Base-by-base conservation (phyloP, 2,329 filamentous ascomycete genomes). In the Dactylellina leptospora region DNA sequence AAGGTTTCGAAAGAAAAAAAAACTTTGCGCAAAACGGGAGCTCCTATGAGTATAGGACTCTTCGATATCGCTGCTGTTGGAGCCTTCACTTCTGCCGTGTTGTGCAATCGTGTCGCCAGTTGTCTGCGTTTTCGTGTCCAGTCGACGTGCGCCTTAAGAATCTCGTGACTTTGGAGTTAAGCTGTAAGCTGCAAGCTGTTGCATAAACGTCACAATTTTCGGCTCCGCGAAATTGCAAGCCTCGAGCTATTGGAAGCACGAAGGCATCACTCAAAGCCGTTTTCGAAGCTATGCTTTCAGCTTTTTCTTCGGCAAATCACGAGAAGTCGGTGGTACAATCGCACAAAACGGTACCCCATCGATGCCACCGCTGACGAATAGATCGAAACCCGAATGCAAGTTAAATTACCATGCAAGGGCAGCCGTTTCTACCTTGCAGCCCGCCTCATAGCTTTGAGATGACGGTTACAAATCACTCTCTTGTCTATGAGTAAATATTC, bases 101-200 rank as follows among this genome's bases (percentile, higher is more conserved):
- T 59, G 60, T 20, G 61, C 42, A 30, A 28, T 71, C 66, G 66
- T 71, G 66, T 62, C 51, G 38, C 58, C 36, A 58, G 36, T 61
- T 27, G 40, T 48, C 28, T 40, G 30, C 38, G 20, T 54, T 69
- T 53, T 70, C 63, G 63, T 71, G 58, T 58, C 2, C 13, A 44
- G n/a, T 44, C 10, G 22, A 40, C 23, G n/a, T 53, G 38, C 30
- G 48, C 40, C 54, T 63, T 53, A 13, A 3, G 9, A 4, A 63
- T 71, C 51, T 53, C 58, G 58, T 71, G 66, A 71, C 54, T 30
- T 63, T 54, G 54, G 62, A 40, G n/a, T n/a, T 50, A 8, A 44
- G 30, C 58, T 25, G 25, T 36, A 27, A 38, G 50, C 27, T 56
- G 30, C 30, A 33, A 6, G 30, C 36, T 25, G 62, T 42, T n/a